Evolutionary conservation across 202 grass and related monocot genomes (phyloP).

Genomic region (Brachypodium distachyon): DNA sequence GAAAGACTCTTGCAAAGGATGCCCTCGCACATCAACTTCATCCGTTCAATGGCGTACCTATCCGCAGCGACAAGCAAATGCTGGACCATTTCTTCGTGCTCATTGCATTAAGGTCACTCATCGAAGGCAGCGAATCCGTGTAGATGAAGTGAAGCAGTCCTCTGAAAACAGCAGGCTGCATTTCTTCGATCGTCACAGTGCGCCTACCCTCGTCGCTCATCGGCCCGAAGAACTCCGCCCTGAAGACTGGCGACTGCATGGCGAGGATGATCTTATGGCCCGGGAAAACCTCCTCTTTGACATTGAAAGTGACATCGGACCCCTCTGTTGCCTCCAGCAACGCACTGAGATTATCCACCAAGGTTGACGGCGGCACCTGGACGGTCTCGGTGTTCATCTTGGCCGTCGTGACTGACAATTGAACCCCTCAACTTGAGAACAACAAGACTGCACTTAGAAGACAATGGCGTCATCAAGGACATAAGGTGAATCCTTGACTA

Average conservation of each 20-base stretch:
- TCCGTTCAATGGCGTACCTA: not conserved
- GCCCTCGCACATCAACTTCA: not conserved
- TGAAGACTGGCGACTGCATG: not conserved
- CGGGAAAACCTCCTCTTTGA: not conserved
- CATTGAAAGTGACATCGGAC: not conserved
- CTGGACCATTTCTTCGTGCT: not conserved
- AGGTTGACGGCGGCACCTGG: not conserved
- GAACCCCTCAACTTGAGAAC: not conserved
- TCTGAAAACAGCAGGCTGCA: not conserved
- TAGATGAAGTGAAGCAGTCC: not conserved
- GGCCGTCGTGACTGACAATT: no score
- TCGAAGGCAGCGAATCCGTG: not conserved
- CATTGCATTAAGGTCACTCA: not conserved
- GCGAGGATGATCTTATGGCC: not conserved
- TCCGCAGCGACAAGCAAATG: not conserved
- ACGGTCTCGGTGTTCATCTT: no score
- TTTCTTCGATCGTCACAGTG: not conserved
- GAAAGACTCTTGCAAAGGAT: not conserved
- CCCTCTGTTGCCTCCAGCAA: not conserved
- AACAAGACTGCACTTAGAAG: not conserved
- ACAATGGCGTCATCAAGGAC: not conserved
- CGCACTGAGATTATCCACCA: not conserved
- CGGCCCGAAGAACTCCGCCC: not conserved
- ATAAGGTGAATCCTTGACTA: not conserved
- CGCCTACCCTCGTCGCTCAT: not conserved